Conservation (phyloP, 2,329 filamentous ascomycete genomes). For the Cladosporium sp. region DNA sequence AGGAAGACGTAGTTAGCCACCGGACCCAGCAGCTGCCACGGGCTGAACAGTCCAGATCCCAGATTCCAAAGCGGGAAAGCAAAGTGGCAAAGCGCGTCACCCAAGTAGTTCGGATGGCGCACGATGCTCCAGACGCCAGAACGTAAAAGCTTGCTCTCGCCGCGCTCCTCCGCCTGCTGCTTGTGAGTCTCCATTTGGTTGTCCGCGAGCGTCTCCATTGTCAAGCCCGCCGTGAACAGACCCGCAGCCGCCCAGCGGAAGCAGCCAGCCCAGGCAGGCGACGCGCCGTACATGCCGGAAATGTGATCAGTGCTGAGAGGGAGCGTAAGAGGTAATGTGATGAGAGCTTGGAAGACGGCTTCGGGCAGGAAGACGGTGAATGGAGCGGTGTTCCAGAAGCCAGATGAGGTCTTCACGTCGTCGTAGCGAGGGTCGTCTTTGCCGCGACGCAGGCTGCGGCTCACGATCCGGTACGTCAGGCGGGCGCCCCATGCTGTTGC, state of each 20-base stretch:
- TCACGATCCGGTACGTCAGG: conserved; percentile 50
- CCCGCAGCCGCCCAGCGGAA: conserved; percentile 39
- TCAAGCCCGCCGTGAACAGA: conserved; percentile 51
- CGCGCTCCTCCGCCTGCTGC: conserved; percentile 31
- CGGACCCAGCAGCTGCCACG: conserved; percentile 50
- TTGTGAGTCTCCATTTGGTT: conserved; percentile 49
- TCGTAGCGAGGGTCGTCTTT: conserved; percentile 53
- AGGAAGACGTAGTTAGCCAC: conserved; percentile 55
- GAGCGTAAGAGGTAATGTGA: conserved; percentile 51
- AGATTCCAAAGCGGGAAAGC: conserved; percentile 55
- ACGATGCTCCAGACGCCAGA: conserved; percentile 58
- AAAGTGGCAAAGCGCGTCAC: conserved; percentile 52
- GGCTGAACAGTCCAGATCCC: conserved; percentile 49
- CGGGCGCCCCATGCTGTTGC: conserved; percentile 54
- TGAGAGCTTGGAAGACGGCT: conserved; percentile 50
- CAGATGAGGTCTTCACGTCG: conserved; percentile 44
- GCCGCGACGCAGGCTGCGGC: conserved; percentile 44
- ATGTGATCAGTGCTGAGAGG: conserved; percentile 37
- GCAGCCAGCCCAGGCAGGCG: conserved; percentile 30
- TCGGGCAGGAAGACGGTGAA: conserved; percentile 52
- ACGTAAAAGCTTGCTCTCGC: conserved; percentile 35
- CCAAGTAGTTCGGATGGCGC: conserved; percentile 58
- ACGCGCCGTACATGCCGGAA: conserved; percentile 12
- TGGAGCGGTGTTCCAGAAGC: conserved; percentile 53
- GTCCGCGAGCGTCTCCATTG: conserved; percentile 52